Evolutionary conservation across 345 rosid species (phyloP).

Genomic region (Geranium brycei): DNA sequence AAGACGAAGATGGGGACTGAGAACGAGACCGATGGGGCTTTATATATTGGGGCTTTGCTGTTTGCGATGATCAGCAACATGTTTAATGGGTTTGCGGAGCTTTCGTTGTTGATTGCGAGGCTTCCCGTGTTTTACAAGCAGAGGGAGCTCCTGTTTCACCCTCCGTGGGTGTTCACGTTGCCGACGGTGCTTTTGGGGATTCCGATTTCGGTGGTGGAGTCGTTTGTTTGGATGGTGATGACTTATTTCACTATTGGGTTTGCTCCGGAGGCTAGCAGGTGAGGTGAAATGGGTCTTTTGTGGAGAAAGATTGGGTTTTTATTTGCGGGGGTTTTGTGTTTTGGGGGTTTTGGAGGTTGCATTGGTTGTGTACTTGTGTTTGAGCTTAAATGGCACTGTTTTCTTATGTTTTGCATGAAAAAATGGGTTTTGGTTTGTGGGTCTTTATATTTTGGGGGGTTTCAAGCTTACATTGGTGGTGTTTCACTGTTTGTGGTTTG

Average conservation of each 20-base stretch:
- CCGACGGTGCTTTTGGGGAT: conserved; percentile 51
- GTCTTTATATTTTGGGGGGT: too few species aligned
- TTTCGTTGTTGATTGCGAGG: conserved; percentile 43
- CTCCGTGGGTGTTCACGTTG: conserved; percentile 67
- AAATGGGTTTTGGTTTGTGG: not conserved
- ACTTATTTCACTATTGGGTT: conserved; percentile 56
- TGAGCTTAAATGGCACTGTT: conserved; percentile 1
- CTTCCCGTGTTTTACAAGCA: conserved; percentile 89
- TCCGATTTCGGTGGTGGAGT: conserved; percentile 59
- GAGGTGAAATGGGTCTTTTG: too few species aligned
- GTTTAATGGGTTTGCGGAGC: conserved; percentile 85
- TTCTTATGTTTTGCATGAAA: not conserved
- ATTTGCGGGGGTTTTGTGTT: too few species aligned
- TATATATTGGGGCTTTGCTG: conserved; percentile 36
- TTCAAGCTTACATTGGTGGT: too few species aligned
- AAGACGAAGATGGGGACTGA: conserved; percentile 43
- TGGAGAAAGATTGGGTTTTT: too few species aligned
- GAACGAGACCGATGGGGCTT: conserved; percentile 31
- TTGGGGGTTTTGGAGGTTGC: too few species aligned
- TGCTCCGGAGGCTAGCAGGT: conserved; percentile 57
- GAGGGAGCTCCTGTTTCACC: conserved; percentile 67
- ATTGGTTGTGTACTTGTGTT: too few species aligned
- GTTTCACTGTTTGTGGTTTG: too few species aligned
- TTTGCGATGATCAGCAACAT: conserved; percentile 49
- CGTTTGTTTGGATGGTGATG: conserved; percentile 45